Conservation (phyloP, 805 yeast genomes). For the Teunomyces lycoperdinae region DNA sequence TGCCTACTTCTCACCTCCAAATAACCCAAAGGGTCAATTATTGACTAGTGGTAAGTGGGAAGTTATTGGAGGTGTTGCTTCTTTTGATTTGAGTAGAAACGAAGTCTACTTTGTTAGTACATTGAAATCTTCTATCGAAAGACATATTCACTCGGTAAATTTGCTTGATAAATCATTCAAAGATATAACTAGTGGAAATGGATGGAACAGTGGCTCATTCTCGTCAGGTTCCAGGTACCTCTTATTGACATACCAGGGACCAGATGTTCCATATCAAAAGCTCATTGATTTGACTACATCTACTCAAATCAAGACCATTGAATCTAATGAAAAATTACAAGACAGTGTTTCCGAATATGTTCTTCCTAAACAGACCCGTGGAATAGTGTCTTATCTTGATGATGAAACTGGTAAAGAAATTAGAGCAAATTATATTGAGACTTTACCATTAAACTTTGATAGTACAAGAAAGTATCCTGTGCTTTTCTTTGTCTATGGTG, state of each 20-base stretch:
- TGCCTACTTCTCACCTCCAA: slow-evolving; percentile 78
- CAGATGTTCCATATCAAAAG: slow-evolving; percentile 74
- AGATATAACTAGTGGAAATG: slow-evolving; percentile 44
- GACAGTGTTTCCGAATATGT: slow-evolving; percentile 42
- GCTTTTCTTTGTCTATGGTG: slow-evolving; percentile 88
- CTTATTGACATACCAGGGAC: slow-evolving; percentile 72
- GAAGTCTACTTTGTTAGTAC: slow-evolving; percentile 68
- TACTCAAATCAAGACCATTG: slow-evolving; percentile 37
- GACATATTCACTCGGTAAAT: slow-evolving; percentile 75
- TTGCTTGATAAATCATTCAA: slow-evolving; percentile 40
- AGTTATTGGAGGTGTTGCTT: slow-evolving; percentile 66
- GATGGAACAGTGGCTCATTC: slow-evolving; percentile 70
- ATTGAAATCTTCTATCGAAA: slow-evolving; percentile 71
- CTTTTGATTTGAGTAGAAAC: slow-evolving; percentile 48
- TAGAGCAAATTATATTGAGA: slow-evolving; percentile 66
- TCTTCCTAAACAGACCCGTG: slow-evolving; percentile 54
- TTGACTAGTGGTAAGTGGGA: slow-evolving; percentile 83
- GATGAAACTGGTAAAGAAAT: slow-evolving; percentile 45
- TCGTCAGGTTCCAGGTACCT: slow-evolving; percentile 77
- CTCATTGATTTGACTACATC: slow-evolving; percentile 44
- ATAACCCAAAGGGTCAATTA: slow-evolving; percentile 41
- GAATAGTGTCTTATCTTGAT: slow-evolving; percentile 51
- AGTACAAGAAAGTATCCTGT: slow-evolving; percentile 70
- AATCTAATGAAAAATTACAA: slow-evolving; percentile 45
- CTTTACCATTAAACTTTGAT: slow-evolving; percentile 73